A percentile compares a stretch with the other conserved stretches of the same genome.
Conservation (phyloP, 495 filamentous ascomycete species). For the Xylaria sp. region DNA sequence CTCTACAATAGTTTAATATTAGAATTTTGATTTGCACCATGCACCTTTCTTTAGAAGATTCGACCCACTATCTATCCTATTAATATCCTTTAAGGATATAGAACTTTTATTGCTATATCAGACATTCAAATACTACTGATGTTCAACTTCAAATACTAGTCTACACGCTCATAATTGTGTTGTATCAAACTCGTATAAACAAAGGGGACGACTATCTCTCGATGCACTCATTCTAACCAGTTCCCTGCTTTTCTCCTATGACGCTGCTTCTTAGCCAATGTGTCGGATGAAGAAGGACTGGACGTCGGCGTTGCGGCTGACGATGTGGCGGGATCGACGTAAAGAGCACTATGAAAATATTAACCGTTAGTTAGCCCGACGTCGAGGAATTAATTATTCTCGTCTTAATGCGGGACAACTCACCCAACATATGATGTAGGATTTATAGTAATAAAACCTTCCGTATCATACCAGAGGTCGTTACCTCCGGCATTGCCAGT, state of each 20-base stretch:
- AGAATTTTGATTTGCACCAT: background rate
- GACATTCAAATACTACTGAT: background rate
- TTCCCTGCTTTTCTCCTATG: background rate
- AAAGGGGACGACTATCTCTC: too few species aligned
- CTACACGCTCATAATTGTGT: too few species aligned
- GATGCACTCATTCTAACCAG: conserved; percentile 2
- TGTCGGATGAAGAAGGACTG: background rate
- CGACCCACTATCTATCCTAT: background rate
- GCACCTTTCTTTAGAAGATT: background rate
- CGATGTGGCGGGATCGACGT: background rate
- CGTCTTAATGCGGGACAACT: conserved; percentile 24
- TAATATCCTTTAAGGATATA: background rate
- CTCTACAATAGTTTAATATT: background rate
- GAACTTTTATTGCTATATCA: too few species aligned
- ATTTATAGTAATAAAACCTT: conserved; percentile 54
- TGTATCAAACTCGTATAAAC: too few species aligned
- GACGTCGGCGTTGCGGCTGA: background rate
- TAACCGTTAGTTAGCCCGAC: background rate
- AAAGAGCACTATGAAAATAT: conserved; percentile 18
- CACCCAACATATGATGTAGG: conserved; percentile 52
- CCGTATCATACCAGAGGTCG: conserved; percentile 64
- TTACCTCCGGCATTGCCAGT: conserved; percentile 82
- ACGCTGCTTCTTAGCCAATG: background rate
- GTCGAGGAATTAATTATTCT: background rate
- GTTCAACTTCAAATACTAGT: background rate